phyloP scores from a whole-genome alignment of 2,329 filamentous ascomycete genomes.

The Aquanectria penicillioides region DNA sequence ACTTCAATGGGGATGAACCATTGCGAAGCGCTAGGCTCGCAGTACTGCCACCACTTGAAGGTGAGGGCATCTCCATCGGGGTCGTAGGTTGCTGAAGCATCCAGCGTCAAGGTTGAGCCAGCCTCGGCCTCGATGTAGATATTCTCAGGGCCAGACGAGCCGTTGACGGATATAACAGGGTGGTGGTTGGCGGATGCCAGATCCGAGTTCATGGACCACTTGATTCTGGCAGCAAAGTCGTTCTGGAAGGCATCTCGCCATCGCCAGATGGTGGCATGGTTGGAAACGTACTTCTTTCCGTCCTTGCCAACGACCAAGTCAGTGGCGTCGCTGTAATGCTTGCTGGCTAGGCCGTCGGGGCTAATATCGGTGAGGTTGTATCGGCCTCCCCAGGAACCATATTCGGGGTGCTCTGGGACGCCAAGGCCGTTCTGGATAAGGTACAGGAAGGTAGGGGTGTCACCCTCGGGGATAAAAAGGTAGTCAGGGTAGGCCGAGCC shows the following conservation, averaged over 20 bases:
- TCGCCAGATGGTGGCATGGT: slow-evolving; percentile 53
- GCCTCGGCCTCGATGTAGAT: slow-evolving; percentile 53
- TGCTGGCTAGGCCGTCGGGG: slow-evolving; percentile 22
- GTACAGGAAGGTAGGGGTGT: slow-evolving; percentile 62
- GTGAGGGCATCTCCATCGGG: slow-evolving; percentile 54
- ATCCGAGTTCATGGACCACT: slow-evolving; percentile 46
- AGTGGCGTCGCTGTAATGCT: slow-evolving; percentile 44
- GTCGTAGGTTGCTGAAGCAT: slow-evolving; percentile 58
- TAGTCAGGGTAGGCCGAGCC: slow-evolving; percentile 57
- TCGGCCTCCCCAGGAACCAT: slow-evolving; percentile 61
- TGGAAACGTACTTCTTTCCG: slow-evolving; percentile 39
- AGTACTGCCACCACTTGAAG: slow-evolving; percentile 63
- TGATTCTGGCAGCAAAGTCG: slow-evolving; percentile 54
- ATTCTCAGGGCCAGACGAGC: slow-evolving; percentile 49
- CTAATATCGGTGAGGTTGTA: slow-evolving; percentile 50
- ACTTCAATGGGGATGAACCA: slow-evolving; percentile 51
- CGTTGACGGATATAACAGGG: slow-evolving; percentile 56
- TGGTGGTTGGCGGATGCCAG: slow-evolving; percentile 55
- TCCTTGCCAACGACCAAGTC: slow-evolving; percentile 43
- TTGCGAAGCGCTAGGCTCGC: slow-evolving; percentile 49
- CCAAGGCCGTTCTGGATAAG: slow-evolving; percentile 47
- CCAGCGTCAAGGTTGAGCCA: slow-evolving; percentile 51
- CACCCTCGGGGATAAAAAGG: slow-evolving; percentile 63
- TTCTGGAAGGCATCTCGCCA: slow-evolving; percentile 53
- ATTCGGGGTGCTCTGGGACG: slow-evolving; percentile 56